Evolutionary conservation across 768 basidiomycete species (phyloP), one percentile per base, ranked within the genome.

Genomic region (Tylopilus vinaceipallidus): DNA sequence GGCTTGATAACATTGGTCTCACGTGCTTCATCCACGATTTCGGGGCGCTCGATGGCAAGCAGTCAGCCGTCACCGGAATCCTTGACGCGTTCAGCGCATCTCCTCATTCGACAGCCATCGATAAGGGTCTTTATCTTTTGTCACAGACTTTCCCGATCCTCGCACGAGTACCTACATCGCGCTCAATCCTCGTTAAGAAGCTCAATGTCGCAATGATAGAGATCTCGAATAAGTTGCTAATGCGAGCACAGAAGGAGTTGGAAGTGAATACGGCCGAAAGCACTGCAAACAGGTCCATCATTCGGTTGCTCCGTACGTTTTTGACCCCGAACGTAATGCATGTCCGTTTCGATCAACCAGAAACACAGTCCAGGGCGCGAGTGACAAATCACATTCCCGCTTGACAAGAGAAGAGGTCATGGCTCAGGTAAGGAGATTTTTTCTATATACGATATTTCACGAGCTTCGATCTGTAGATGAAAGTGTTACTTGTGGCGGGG

Each of bases 21-120:
- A 80, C 79, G 7, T 80, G 81, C 0, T 84, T 83, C 49, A 76
- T 77, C 5, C 76, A 83, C 54, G 70, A 81, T 56, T 84, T 84
- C 52, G 73, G 74, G 14, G 62, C 76, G 0, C 69, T 83, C 3
- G 73, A 77, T 8, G 81, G 81, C 2, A 72, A 78, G 45, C 60
- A 59, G 17, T 65, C 76, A 3, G 50, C 70, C 3, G 69, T 82
- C 6, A 65, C 71, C 3, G 67, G 73, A 6, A 64, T 70, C 4
- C 74, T 79, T 24, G 72, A 74, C 17, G 60, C 66, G 0, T 70
- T 75, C 42, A 30, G 22, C 3, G 51, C 53, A 14, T 58, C 70
- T 6, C 52, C 52, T 14, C 11, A 26, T 0, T 37, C 47, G 2
- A 64, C 64, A 11, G 37, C 60, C 11, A 20, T 73, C 40, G 66